Evolutionary conservation across 2,329 filamentous ascomycete genomes (phyloP).

Genomic region (Boeremia exigua): DNA sequence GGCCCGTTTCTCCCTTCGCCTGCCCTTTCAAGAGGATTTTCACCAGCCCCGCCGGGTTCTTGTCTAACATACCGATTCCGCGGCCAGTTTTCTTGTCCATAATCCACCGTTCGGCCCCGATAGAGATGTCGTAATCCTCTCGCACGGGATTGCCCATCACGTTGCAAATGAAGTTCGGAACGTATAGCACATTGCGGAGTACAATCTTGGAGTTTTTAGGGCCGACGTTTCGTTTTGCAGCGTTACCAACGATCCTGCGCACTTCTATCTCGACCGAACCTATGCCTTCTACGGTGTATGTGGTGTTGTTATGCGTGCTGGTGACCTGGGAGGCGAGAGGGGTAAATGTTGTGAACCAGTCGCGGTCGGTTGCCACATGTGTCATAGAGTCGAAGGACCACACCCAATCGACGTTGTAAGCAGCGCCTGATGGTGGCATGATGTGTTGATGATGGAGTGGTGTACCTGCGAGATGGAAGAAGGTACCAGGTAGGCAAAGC

Average conservation of each 20-base stretch:
- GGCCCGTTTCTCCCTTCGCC: conserved; percentile 1
- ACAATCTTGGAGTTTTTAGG: conserved; percentile 4
- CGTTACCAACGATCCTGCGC: conserved; percentile 5
- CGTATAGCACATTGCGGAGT: conserved; percentile 7
- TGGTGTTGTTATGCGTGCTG: not conserved
- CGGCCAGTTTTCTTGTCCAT: conserved; percentile 9
- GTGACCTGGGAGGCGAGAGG: conserved; percentile 2
- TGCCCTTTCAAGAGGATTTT: conserved; percentile 8
- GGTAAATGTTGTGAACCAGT: conserved; percentile 1
- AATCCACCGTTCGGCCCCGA: conserved; percentile 6
- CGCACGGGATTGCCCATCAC: conserved; percentile 3
- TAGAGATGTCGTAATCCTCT: conserved; percentile 9
- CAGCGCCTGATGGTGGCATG: conserved; percentile 2
- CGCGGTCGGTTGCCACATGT: conserved; percentile 1
- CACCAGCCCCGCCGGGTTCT: conserved; percentile 2
- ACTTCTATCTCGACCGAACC: conserved; percentile 1
- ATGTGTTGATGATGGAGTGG: not conserved
- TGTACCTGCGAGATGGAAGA: not conserved
- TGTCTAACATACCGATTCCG: conserved; percentile 1
- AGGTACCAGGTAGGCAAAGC: not conserved
- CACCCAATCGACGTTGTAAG: conserved; percentile 6
- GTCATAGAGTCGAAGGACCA: conserved; percentile 8
- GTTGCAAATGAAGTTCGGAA: conserved; percentile 8
- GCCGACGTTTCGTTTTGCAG: conserved; percentile 4
- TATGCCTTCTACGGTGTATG: not conserved